Evolutionary conservation across 2,329 filamentous ascomycete genomes (phyloP).

Genomic region (Diaporthe capsici): DNA sequence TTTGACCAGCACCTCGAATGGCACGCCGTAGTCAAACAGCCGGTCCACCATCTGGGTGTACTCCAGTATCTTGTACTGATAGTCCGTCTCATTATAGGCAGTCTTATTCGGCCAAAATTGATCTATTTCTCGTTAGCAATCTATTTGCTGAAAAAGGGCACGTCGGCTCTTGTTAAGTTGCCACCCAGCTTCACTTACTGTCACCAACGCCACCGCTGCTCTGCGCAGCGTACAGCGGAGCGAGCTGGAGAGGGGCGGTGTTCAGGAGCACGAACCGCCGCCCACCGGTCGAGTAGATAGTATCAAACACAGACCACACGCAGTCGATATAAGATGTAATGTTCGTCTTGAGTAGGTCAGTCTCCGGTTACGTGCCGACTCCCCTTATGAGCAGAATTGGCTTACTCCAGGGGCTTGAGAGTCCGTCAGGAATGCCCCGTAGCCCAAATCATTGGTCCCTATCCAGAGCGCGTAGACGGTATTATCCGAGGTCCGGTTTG

Average conservation of each 20-base stretch:
- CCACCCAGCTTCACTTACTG: conserved; percentile 40
- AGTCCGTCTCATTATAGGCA: conserved; percentile 62
- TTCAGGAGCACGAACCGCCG: conserved; percentile 82
- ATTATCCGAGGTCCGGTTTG: conserved; percentile 63
- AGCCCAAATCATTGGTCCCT: conserved; percentile 84
- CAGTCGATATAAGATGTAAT: conserved; percentile 78
- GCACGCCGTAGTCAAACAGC: conserved; percentile 64
- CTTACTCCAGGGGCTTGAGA: conserved; percentile 64
- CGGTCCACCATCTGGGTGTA: conserved; percentile 66
- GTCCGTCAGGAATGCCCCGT: conserved; percentile 75
- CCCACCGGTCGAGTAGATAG: conserved; percentile 75
- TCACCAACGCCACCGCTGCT: conserved; percentile 58
- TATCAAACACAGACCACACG: conserved; percentile 73
- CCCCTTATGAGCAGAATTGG: neutral
- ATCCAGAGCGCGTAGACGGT: conserved; percentile 86
- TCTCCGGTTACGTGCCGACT: no score
- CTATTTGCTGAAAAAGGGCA: neutral
- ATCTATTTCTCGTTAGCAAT: conserved; percentile 31
- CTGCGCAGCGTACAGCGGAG: conserved; percentile 73
- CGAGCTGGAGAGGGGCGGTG: conserved; percentile 74
- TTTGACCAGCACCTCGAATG: conserved; percentile 59
- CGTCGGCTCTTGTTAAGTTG: neutral
- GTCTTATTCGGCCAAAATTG: conserved; percentile 63
- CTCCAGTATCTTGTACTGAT: conserved; percentile 62
- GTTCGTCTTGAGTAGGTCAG: conserved; percentile 57